These are phyloP conservation scores for Talaromyces liani DNA, from an alignment of 495 filamentous ascomycete species.

Conservation along the genomic window DNA sequence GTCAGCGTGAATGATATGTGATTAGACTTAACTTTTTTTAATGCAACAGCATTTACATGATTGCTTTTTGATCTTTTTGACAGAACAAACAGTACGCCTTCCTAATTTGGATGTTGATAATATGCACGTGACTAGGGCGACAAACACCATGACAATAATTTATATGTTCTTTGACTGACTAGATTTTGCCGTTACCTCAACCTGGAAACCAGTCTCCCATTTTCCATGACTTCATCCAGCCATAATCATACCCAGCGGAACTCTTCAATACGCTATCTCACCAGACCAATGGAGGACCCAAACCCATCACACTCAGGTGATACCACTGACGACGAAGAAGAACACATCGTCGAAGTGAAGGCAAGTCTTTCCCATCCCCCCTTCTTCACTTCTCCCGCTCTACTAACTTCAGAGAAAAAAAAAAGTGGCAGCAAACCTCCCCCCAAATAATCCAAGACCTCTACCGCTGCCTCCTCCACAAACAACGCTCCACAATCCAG, in stretches of 20 bases:
- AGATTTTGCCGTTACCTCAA: not conserved
- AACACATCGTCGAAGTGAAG: not conserved
- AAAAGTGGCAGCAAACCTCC: not conserved
- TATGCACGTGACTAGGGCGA: not conserved
- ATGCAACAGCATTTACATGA: constrained; percentile 3
- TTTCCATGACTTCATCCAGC: not conserved
- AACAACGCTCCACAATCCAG: not conserved
- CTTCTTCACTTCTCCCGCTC: not conserved
- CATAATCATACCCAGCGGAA: not conserved
- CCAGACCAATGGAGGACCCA: not conserved
- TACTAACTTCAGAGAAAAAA: not conserved
- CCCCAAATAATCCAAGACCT: not conserved
- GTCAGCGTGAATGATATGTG: constrained; percentile 9
- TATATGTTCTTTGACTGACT: not conserved
- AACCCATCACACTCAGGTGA: not conserved
- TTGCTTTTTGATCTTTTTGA: not conserved
- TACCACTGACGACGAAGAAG: not conserved
- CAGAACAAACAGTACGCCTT: not conserved
- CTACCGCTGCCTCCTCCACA: not conserved
- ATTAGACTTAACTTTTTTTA: constrained; percentile 5
- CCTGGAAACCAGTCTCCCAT: no score
- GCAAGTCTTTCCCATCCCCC: not conserved
- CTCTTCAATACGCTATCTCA: not conserved
- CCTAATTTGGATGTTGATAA: not conserved
- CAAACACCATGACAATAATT: not conserved